These are phyloP conservation scores for Leishmania tarentolae DNA, from an alignment of 208 protist species.

Conservation along the genomic window DNA sequence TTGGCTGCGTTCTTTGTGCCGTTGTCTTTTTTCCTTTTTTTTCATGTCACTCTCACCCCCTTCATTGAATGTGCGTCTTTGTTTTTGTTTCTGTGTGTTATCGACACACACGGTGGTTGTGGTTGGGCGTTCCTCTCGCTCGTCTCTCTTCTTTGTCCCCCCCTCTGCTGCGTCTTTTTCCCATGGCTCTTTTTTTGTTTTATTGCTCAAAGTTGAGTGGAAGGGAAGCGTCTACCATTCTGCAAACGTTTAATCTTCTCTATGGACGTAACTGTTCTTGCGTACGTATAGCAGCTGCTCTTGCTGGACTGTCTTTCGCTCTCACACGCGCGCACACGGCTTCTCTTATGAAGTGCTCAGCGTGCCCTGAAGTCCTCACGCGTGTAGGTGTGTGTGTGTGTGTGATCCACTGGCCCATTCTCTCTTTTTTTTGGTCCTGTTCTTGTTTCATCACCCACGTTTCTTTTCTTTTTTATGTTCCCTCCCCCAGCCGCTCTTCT, in stretches of 20 bases:
- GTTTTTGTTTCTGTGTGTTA: neutral
- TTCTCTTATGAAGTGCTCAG: neutral
- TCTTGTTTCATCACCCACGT: neutral
- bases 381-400: neutral
- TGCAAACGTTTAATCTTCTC: neutral
- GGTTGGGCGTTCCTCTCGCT: neutral
- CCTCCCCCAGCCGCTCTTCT: neutral
- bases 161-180: neutral
- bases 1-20: neutral
- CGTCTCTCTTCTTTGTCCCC: neutral
- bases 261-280: neutral
- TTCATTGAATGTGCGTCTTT: neutral
- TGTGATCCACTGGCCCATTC: neutral
- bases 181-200: neutral
- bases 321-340: neutral
- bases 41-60: neutral
- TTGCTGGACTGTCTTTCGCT: neutral
- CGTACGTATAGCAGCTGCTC: neutral
- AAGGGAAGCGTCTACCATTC: neutral
- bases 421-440: neutral
- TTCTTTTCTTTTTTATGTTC: neutral
- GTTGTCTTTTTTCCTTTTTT: too few relatives aligned
- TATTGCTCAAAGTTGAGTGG: neutral
- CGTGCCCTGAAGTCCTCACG: neutral
- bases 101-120: neutral